Evolutionary conservation across 306 rosid species (phyloP), one percentile per base, ranked within the genome.

Genomic region (Quercus variabilis): DNA sequence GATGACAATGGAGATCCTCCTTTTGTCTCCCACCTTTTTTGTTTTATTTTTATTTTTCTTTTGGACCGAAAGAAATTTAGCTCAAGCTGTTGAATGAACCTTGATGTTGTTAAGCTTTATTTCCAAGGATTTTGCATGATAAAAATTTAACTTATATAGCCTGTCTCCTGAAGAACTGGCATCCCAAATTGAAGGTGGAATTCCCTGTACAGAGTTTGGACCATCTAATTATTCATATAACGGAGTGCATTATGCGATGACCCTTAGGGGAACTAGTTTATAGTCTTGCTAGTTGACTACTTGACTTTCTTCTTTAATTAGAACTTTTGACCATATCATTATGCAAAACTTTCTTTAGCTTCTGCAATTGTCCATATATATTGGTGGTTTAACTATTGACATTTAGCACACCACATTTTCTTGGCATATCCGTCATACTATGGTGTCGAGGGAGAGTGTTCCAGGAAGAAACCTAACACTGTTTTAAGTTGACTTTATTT

Each of bases 371-470:
- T 25, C 35, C 33, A 25, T 60, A 65, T 7, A 30, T 17, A 23
- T 49, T 55, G 67, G 56, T 33, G 31, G 46, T 56, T 84, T 79
- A 41, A 41, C 59, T 56, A 82, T 28, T 58, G 69, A 76, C 35
- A 31, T 31, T 31, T 31, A 18, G 51, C 26, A 46, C 63, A 31
- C 74, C 76, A 55, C 43, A 31, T 51, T 79, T 62, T 57, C 23
- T 65, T 65, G 18, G 18, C 31, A 31, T 31, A 31, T 31, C 46
- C 21, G 26, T 41, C 71, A 31, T 65, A 1, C 14, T 31, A 65
- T 60, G 35, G 21, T 59, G 15, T 26, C 10, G 59, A 56, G 12
- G n/a, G 74, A 70, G 78, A 73, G 19, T 78, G 54, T 80, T 31
- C 23, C 18, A 65, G 20, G 46, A 77, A 75, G 69, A 28, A 60